Percentiles rank a stretch among this genome's conserved stretches.
phyloP scores from a whole-genome alignment of 2,329 filamentous ascomycete genomes.

The Talaromyces sp. region DNA sequence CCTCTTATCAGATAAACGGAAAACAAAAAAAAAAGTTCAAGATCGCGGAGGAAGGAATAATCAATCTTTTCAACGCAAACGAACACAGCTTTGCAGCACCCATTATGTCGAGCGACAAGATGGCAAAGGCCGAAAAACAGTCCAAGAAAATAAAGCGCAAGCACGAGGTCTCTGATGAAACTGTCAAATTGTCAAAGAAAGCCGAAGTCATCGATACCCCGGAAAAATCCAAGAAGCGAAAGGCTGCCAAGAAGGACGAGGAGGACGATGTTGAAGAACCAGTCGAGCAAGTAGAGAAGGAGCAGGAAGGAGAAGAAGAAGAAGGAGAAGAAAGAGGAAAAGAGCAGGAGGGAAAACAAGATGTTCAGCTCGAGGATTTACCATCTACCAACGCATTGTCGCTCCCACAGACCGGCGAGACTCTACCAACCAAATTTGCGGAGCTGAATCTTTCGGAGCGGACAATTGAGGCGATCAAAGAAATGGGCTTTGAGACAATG shows the following conservation, averaged over 20 bases:
- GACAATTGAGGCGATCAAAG: slow-evolving; percentile 80
- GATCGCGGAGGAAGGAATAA: neutral
- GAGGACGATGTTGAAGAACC: neutral
- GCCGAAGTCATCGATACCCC: slow-evolving; percentile 27
- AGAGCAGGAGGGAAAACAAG: slow-evolving; percentile 36
- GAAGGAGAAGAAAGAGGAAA: slow-evolving; percentile 30
- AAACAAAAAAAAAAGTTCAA: slow-evolving; percentile 12
- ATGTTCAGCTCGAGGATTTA: slow-evolving; percentile 45
- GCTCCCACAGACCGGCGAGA: slow-evolving; percentile 59
- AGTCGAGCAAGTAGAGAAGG: slow-evolving; percentile 18
- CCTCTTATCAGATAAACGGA: slow-evolving; percentile 9
- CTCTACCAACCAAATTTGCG: slow-evolving; percentile 61
- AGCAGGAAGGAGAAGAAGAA: slow-evolving; percentile 28
- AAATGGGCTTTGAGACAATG: slow-evolving; percentile 94
- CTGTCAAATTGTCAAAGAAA: slow-evolving; percentile 20
- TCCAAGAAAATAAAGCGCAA: slow-evolving; percentile 48
- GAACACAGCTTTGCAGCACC: neutral
- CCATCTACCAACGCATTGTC: slow-evolving; percentile 52
- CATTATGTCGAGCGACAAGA: slow-evolving; percentile 31
- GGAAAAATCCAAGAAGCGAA: slow-evolving; percentile 27
- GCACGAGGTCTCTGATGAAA: slow-evolving; percentile 31
- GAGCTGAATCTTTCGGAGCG: slow-evolving; percentile 83
- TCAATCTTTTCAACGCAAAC: neutral
- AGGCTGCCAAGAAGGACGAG: slow-evolving; percentile 11
- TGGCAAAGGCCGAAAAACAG: slow-evolving; percentile 37